Conservation (phyloP, 2,329 filamentous ascomycete genomes). For the Fusarium tanahbumbuense region DNA sequence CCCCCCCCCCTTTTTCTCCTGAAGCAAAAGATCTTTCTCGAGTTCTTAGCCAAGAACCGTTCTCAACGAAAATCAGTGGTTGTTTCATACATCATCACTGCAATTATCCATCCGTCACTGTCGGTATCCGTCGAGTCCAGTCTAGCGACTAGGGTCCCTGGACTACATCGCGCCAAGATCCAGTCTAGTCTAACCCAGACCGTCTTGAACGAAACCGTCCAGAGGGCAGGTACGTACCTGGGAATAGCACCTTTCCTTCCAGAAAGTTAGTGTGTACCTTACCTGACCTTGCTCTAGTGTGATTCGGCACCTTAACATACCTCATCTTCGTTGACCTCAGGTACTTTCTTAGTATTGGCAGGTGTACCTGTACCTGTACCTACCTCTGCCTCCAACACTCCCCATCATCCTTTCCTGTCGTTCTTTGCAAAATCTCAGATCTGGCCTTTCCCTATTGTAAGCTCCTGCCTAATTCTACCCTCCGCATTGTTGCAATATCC, state of each 20-base stretch:
- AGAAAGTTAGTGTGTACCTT: conserved; percentile 1
- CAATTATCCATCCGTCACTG: background rate
- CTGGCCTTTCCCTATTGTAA: background rate
- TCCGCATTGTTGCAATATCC: conserved; percentile 1
- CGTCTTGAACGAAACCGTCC: conserved; percentile 36
- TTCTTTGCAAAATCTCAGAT: background rate
- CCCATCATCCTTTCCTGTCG: background rate
- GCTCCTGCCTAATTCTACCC: background rate
- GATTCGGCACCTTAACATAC: conserved; percentile 27
- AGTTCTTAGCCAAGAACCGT: background rate
- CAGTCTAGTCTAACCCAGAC: conserved; percentile 21
- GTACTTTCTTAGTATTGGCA: conserved; percentile 17
- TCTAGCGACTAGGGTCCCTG: conserved; percentile 21
- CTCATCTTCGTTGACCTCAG: conserved; percentile 11
- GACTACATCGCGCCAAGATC: conserved; percentile 27
- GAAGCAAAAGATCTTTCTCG: background rate
- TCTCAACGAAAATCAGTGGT: background rate
- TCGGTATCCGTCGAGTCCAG: background rate
- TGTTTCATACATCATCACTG: background rate
- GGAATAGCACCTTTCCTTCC: conserved; percentile 24
- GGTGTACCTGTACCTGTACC: background rate
- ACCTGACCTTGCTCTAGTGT: conserved; percentile 17
- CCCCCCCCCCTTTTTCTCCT: background rate
- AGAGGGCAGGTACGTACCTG: conserved; percentile 17
- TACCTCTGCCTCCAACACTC: conserved; percentile 2